phyloP scores from a whole-genome alignment of 164 flowering plant genomes.

The Magnolia changhungtana region DNA sequence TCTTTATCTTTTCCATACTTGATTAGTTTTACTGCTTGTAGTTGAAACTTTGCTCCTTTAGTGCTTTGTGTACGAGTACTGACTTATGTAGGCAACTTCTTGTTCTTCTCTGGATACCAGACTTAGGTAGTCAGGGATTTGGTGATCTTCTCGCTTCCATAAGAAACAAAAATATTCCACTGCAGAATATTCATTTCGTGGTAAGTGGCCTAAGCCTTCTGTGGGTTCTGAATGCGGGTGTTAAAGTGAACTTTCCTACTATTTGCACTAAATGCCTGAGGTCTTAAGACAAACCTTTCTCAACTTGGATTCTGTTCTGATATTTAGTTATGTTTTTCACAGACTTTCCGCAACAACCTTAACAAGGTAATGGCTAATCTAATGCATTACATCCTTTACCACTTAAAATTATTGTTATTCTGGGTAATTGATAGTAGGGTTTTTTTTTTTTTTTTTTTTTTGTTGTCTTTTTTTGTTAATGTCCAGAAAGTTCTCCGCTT shows the following conservation, averaged over 20 bases:
- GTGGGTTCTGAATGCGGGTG: neutral
- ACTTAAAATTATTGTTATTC: neutral
- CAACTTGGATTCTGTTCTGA: conserved; percentile 10
- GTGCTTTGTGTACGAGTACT: conserved; percentile 17
- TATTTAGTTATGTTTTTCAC: conserved; percentile 17
- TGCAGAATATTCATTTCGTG: conserved; percentile 97
- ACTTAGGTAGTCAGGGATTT: conserved; percentile 81
- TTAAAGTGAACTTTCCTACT: neutral
- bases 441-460: too few species aligned
- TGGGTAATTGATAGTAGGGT: neutral
- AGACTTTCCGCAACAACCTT: conserved; percentile 96
- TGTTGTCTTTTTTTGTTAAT: neutral
- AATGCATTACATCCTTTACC: neutral
- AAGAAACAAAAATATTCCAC: conserved; percentile 74
- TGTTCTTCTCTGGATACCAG: conserved; percentile 38
- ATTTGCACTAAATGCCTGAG: conserved; percentile 1
- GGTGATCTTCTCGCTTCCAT: conserved; percentile 89
- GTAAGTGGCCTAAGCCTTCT: conserved; percentile 35
- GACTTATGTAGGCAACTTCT: conserved; percentile 21
- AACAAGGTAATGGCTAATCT: conserved; percentile 63
- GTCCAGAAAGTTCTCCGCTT: neutral
- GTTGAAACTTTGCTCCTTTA: neutral
- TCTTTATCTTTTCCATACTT: neutral
- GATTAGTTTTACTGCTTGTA: neutral
- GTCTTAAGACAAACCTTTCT: neutral